Evolutionary conservation across 148 eudicot genomes (phyloP), one percentile per base, ranked within the genome.

Genomic region (Beta vulgaris): DNA sequence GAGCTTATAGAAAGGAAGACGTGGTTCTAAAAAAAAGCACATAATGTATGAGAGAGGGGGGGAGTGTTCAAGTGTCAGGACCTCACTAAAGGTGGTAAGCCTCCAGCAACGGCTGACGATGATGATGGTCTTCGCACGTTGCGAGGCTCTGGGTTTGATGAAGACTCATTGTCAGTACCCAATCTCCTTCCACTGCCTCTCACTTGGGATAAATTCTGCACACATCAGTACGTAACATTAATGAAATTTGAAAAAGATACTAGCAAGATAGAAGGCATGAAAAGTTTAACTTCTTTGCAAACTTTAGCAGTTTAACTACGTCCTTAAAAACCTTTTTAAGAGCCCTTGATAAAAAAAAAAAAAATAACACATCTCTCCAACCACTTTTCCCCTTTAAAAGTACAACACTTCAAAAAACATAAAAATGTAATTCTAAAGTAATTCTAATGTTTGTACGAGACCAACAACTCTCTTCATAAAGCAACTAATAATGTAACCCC

Each of bases 81-180:
- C 97, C 98, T 93, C 84, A 95, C 90, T 59, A 93, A 77, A 21
- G 97, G 97, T 77, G 98, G 97, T 77, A 93, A 78, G 53, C 98
- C 98, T 74, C 93, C 97, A 73, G 86, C 91, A 78, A 91, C 86
- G 78, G 93, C 84, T 44, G 97, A 87, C 19, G 96, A 80, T n/a
- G 93, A 81, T n/a, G 90, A 86, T 28, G 90, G 91, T 76, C 96
- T 94, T 77, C 97, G 82, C 61, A 44, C 54, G 72, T 84, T 90
- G 7, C 88, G 87, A 53, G 90, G 51, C 67, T 94, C 98, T 55
- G 86, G 72, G 78, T 81, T 87, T 26, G 91, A 77, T 29, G 82
- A 77, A 9, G 93, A 78, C 51, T 92, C 94, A 9, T 76, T 80
- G 48, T 91, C 91, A 35, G 87, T 75, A 73, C 76, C 25, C 42